Conservation (phyloP, 768 basidiomycete species). For the Leccinum barrowsii region DNA sequence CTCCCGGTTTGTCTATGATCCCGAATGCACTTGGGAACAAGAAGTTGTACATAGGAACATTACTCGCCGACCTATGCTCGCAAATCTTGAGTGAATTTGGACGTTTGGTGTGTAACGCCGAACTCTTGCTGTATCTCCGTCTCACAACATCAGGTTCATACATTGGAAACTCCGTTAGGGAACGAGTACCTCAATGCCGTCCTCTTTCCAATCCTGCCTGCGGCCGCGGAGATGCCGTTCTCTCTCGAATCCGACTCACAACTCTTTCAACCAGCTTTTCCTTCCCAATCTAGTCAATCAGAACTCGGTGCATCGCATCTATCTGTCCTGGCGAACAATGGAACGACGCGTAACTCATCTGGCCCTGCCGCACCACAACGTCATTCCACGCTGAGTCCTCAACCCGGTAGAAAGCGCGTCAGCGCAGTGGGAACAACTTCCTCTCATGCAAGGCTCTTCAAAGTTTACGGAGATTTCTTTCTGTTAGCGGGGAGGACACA, state of each 20-base stretch:
- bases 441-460: constrained; percentile 82
- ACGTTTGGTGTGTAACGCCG: constrained; percentile 57
- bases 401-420: constrained; percentile 53
- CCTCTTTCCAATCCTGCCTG: constrained; percentile 60
- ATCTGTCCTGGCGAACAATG: constrained; percentile 26
- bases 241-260: constrained; percentile 47
- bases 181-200: constrained; percentile 80
- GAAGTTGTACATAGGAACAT: constrained; percentile 80
- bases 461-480: constrained; percentile 86
- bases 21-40: constrained; percentile 87
- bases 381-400: constrained; percentile 47
- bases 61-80: constrained; percentile 87
- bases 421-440: constrained; percentile 65
- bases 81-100: constrained; percentile 85
- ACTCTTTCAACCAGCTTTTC: constrained; percentile 41
- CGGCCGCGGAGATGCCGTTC: constrained; percentile 56
- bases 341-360: constrained; percentile 52
- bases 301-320: constrained; percentile 39
- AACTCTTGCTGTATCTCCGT: neutral
- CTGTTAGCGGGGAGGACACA: constrained; percentile 80
- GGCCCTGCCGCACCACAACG: constrained; percentile 41
- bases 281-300: constrained; percentile 53
- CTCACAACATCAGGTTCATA: constrained; percentile 54
- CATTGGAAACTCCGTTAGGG: constrained; percentile 77
- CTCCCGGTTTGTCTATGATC: constrained; percentile 70